Percentiles rank a stretch among this genome's conserved stretches.
phyloP scores from a whole-genome alignment of 2,329 filamentous ascomycete genomes.

The Fusarium mexicanum region DNA sequence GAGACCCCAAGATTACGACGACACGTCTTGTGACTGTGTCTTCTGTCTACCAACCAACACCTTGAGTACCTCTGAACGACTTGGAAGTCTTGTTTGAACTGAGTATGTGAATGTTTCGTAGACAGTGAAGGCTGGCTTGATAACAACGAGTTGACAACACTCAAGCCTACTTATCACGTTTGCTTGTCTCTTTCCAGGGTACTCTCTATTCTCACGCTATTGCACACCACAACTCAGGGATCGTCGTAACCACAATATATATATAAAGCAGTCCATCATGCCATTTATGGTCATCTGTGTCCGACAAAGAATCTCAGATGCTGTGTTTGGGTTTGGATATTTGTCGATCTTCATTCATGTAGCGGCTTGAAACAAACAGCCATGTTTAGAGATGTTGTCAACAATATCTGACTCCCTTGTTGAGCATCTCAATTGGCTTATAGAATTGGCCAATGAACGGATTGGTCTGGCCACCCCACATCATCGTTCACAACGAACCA shows the following conservation, averaged over 20 bases:
- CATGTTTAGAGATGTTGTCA: neutral
- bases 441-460: neutral
- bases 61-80: neutral
- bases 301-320: neutral
- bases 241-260: neutral
- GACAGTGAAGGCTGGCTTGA: neutral
- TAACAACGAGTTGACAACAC: neutral
- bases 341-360: neutral
- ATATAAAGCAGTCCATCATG: neutral
- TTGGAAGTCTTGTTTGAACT: neutral
- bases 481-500: no score
- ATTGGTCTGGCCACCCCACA: no score
- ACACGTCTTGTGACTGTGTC: conserved; percentile 39
- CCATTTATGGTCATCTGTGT: neutral
- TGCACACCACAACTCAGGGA: neutral
- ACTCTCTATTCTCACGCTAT: neutral
- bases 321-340: neutral
- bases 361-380: neutral
- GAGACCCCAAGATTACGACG: conserved; percentile 48
- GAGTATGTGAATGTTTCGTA: neutral
- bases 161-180: neutral
- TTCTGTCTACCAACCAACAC: conserved; percentile 40
- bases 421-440: neutral
- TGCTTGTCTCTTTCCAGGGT: neutral
- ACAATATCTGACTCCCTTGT: no score